Percentiles rank a stretch among this genome's conserved stretches.
phyloP scores from a whole-genome alignment of 768 basidiomycete genomes.

The Scleroderma bovista region DNA sequence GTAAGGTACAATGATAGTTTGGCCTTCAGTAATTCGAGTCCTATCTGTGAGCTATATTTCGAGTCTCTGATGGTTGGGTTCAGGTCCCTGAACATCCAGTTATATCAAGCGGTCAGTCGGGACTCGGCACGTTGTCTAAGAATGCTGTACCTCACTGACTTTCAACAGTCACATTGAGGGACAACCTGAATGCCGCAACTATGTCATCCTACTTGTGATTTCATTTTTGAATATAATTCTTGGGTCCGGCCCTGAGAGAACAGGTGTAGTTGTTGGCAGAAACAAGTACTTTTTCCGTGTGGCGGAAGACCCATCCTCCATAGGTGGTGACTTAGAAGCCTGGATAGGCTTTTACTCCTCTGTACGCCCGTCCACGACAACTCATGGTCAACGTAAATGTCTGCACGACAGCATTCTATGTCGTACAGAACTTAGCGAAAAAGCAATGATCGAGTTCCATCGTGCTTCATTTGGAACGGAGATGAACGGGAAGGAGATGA shows the following conservation, averaged over 20 bases:
- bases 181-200: slow-evolving; percentile 34
- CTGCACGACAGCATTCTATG: slow-evolving; percentile 47
- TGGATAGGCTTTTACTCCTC: slow-evolving; percentile 51
- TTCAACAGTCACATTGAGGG: slow-evolving; percentile 36
- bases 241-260: slow-evolving; percentile 37
- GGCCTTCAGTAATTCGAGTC: no score
- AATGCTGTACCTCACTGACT: background rate
- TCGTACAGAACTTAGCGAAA: slow-evolving; percentile 37
- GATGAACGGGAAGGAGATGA: no score
- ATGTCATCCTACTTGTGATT: slow-evolving; percentile 43
- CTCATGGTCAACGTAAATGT: slow-evolving; percentile 51
- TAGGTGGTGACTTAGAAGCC: slow-evolving; percentile 51
- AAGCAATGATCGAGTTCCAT: slow-evolving; percentile 38
- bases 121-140: no score
- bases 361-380: slow-evolving; percentile 35
- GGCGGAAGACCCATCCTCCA: slow-evolving; percentile 21
- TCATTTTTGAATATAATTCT: slow-evolving; percentile 48
- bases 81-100: no score
- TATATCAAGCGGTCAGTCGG: no score
- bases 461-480: slow-evolving; percentile 55
- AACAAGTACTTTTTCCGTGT: slow-evolving; percentile 49
- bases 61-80: no score
- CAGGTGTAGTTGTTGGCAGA: slow-evolving; percentile 46
- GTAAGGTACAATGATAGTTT: no score
- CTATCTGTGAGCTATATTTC: no score